Evolutionary conservation across 1,284 basidiomycete genomes (phyloP).

Genomic region (Garcileccinum viscosum): DNA sequence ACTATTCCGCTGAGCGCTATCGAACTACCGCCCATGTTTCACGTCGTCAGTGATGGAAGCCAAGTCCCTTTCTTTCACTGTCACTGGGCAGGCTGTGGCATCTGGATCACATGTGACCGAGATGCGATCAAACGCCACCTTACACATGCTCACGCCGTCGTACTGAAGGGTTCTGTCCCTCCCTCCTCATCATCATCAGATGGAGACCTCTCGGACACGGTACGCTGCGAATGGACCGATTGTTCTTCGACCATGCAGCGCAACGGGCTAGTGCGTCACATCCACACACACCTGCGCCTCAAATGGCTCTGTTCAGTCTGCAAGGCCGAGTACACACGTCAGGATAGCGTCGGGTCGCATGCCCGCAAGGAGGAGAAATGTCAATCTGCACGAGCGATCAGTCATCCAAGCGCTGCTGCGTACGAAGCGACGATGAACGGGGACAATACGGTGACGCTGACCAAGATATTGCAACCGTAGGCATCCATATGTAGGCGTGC

Average conservation of each 20-base stretch:
- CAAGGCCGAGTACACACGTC: constrained; percentile 14
- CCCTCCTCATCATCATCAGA: neutral
- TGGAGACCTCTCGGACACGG: neutral
- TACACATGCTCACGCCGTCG: constrained; percentile 16
- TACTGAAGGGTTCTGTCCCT: neutral
- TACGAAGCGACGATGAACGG: constrained; percentile 14
- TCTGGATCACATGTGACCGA: constrained; percentile 27
- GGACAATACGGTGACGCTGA: constrained; percentile 25
- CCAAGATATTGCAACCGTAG: constrained; percentile 23
- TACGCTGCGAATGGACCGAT: constrained; percentile 17
- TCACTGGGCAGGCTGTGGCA: constrained; percentile 21
- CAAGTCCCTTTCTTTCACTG: constrained; percentile 27
- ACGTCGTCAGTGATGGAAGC: neutral
- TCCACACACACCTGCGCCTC: constrained; percentile 24
- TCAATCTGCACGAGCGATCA: constrained; percentile 12
- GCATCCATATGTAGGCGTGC: neutral
- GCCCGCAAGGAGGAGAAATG: constrained; percentile 12
- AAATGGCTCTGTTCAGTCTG: constrained; percentile 31
- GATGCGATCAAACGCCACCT: constrained; percentile 26
- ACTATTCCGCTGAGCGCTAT: constrained; percentile 18
- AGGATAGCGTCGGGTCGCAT: constrained; percentile 26
- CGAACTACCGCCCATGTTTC: constrained; percentile 11
- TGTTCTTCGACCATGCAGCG: constrained; percentile 14
- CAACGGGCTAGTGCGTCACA: constrained; percentile 24
- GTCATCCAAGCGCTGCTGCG: constrained; percentile 24